Conservation (phyloP, 2,329 filamentous ascomycete species). For the Arthrinium puccinioides region DNA sequence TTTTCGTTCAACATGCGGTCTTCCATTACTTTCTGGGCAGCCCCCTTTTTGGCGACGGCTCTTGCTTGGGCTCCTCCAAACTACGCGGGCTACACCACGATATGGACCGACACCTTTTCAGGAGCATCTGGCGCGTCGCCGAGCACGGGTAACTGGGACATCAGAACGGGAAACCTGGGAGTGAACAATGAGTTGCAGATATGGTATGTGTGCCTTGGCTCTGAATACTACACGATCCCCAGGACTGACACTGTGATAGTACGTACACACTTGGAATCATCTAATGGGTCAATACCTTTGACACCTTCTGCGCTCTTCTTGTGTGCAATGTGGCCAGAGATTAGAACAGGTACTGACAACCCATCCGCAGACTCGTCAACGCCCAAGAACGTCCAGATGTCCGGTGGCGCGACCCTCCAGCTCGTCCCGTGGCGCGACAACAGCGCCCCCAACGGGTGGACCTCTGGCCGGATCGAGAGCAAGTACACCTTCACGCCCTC, state of each 20-base stretch:
- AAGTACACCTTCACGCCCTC: slow-evolving; percentile 24
- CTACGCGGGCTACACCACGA: neutral
- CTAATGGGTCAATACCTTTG: too few species aligned
- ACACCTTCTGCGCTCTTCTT: too few species aligned
- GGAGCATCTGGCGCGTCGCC: slow-evolving; percentile 30
- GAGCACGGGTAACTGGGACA: slow-evolving; percentile 35
- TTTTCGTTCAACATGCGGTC: too few species aligned
- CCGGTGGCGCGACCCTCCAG: slow-evolving; percentile 8
- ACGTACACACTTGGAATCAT: neutral
- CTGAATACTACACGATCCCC: neutral
- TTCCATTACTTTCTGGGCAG: too few species aligned
- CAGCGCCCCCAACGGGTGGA: slow-evolving; percentile 24
- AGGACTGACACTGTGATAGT: neutral
- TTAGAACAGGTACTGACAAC: too few species aligned
- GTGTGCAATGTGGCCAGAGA: too few species aligned
- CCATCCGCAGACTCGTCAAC: slow-evolving; percentile 7
- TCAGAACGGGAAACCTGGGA: slow-evolving; percentile 26
- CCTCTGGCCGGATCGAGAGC: slow-evolving; percentile 37
- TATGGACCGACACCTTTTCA: slow-evolving; percentile 21
- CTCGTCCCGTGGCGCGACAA: slow-evolving; percentile 7
- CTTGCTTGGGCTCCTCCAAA: slow-evolving; percentile 2
- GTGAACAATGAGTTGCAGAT: slow-evolving; percentile 9
- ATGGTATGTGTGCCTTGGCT: neutral
- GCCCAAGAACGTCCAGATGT: slow-evolving; percentile 6
- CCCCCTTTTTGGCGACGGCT: neutral